Evolutionary conservation across 768 basidiomycete species (phyloP).

Genomic region (Tylopilus plumbeoviolaceoides): DNA sequence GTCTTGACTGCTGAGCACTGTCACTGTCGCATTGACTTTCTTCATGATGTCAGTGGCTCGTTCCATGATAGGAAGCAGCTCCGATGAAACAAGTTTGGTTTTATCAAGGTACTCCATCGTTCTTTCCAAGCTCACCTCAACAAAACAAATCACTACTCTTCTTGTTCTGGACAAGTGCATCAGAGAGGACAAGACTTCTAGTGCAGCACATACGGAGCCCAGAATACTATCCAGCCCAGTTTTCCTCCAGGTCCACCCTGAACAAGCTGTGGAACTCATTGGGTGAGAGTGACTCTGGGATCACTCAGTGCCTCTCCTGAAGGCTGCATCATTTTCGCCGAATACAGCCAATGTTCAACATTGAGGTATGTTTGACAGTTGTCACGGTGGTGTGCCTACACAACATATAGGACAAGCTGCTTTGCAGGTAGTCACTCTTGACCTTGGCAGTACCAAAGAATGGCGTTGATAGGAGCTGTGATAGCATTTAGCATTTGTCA

Average conservation of each 20-base stretch:
- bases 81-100: conserved; percentile 9
- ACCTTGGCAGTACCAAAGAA: too few relatives aligned
- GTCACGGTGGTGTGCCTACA: too few relatives aligned
- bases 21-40: too few relatives aligned
- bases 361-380: neutral
- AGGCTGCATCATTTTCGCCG: neutral
- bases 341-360: too few relatives aligned
- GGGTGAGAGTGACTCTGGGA: conserved; percentile 2
- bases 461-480: too few relatives aligned
- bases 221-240: too few relatives aligned
- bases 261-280: conserved; percentile 4
- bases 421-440: too few relatives aligned
- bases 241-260: conserved; percentile 10
- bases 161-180: neutral
- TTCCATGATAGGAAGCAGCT: too few relatives aligned
- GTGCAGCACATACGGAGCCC: conserved; percentile 5
- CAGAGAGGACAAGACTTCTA: neutral
- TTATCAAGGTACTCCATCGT: conserved; percentile 12
- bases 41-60: too few relatives aligned
- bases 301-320: conserved; percentile 6
- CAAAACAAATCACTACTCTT: conserved; percentile 12
- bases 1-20: neutral
- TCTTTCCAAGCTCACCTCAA: too few relatives aligned
- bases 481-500: neutral
- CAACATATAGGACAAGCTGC: neutral